phyloP scores from a whole-genome alignment of 257 asterid species.

The Primulina huaijiensis region DNA sequence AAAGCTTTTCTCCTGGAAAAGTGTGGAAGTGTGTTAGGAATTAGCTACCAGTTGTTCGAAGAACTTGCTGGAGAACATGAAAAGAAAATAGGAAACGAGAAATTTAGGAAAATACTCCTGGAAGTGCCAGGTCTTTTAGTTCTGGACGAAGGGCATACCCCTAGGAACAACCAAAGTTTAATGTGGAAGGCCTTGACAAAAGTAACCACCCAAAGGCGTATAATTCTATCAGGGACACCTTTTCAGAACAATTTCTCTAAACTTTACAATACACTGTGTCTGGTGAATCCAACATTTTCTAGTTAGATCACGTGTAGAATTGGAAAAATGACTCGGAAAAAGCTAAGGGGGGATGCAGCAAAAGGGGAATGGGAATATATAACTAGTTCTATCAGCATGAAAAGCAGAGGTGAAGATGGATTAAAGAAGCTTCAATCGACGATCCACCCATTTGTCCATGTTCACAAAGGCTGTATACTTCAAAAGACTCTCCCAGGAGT shows the following conservation, averaged over 20 bases:
- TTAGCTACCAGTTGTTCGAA: slow-evolving; percentile 54
- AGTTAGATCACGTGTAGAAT: slow-evolving; percentile 1
- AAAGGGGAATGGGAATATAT: slow-evolving; percentile 39
- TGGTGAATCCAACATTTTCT: slow-evolving; percentile 57
- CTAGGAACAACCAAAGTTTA: slow-evolving; percentile 53
- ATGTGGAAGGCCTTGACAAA: slow-evolving; percentile 56
- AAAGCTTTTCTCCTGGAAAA: slow-evolving; percentile 58
- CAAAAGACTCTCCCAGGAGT: slow-evolving; percentile 58
- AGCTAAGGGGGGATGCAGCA: slow-evolving; percentile 3
- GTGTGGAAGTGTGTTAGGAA: slow-evolving; percentile 48
- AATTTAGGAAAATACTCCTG: slow-evolving; percentile 45
- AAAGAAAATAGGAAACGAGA: slow-evolving; percentile 12
- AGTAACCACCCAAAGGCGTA: slow-evolving; percentile 48
- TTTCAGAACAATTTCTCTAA: slow-evolving; percentile 70
- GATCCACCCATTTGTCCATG: slow-evolving; percentile 66
- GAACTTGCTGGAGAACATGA: slow-evolving; percentile 37
- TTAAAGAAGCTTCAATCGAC: slow-evolving; percentile 40
- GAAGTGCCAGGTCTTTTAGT: slow-evolving; percentile 56
- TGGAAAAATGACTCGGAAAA: slow-evolving; percentile 8
- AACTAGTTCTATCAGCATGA: slow-evolving; percentile 34
- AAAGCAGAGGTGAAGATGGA: slow-evolving; percentile 17
- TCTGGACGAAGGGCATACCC: slow-evolving; percentile 84
- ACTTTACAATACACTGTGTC: slow-evolving; percentile 60
- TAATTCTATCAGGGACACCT: slow-evolving; percentile 80
- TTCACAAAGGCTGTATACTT: slow-evolving; percentile 54